Evolutionary conservation across 805 yeast genomes (phyloP).

Genomic region (Diddensiella santjacobensis): DNA sequence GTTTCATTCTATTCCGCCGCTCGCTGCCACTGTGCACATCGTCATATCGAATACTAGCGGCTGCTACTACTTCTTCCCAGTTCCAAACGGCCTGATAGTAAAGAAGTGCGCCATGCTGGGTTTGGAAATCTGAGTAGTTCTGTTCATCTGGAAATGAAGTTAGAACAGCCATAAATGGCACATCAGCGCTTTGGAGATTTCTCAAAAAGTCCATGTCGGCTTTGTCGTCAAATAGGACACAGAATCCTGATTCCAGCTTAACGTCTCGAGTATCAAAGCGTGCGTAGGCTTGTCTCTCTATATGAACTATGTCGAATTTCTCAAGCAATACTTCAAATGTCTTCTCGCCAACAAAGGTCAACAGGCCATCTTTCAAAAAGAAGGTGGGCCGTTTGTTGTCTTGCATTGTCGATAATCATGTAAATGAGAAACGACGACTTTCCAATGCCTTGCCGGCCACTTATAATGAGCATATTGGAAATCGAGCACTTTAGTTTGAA

Average conservation of each 20-base stretch:
- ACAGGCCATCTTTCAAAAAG: neutral
- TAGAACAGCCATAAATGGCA: neutral
- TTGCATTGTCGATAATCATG: neutral
- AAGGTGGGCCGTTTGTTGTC: neutral
- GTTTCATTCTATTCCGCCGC: neutral
- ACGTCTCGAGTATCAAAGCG: neutral
- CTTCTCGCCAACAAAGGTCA: neutral
- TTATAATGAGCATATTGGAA: too few relatives aligned
- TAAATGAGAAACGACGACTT: neutral
- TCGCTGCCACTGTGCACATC: neutral
- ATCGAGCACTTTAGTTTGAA: neutral
- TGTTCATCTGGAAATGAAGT: neutral
- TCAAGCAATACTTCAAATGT: neutral
- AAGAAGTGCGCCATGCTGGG: neutral
- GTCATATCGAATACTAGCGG: neutral
- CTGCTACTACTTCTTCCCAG: neutral
- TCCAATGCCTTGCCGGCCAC: neutral
- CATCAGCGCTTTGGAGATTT: neutral
- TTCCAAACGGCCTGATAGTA: neutral
- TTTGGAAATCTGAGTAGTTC: neutral
- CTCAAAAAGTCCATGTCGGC: neutral
- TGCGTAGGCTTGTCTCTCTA: neutral
- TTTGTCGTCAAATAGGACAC: neutral
- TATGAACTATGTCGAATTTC: neutral
- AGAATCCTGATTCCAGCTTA: neutral